phyloP scores from a whole-genome alignment of 306 rosid species.

The Trifolium pratense region DNA sequence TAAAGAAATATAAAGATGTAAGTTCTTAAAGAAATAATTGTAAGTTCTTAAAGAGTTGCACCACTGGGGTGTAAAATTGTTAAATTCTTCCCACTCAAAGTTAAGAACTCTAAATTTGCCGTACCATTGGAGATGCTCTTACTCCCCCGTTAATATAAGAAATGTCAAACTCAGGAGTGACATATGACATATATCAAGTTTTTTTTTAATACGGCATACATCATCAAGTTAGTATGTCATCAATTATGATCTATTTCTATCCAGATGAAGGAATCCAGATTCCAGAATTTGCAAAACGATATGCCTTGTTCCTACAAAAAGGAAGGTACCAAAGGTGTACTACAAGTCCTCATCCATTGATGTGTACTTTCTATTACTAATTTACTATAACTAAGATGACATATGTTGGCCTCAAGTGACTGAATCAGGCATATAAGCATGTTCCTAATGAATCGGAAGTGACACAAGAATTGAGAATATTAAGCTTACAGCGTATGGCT shows the following conservation, averaged over 20 bases:
- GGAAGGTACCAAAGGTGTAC: slow-evolving; percentile 5
- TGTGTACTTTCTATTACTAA: background rate
- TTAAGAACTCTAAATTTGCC: background rate
- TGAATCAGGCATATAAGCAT: background rate
- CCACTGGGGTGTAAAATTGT: background rate
- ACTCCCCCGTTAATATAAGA: background rate
- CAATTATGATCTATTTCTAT: slow-evolving; percentile 17
- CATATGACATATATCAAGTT: background rate
- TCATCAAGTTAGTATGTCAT: slow-evolving; percentile 13
- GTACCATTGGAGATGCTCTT: background rate
- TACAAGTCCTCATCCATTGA: slow-evolving; percentile 11
- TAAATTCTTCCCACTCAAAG: background rate
- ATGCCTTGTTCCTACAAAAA: slow-evolving; percentile 11
- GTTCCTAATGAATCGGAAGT: slow-evolving; percentile 14
- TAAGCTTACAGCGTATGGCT: background rate
- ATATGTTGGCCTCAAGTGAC: slow-evolving; percentile 6
- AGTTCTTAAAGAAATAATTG: too few relatives aligned
- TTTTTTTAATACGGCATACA: background rate
- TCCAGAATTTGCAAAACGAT: slow-evolving; percentile 31
- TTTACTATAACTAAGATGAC: slow-evolving; percentile 13
- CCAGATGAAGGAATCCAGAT: slow-evolving; percentile 26
- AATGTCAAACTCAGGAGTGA: slow-evolving; percentile 24
- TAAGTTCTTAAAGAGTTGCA: background rate
- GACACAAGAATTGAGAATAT: slow-evolving; percentile 9
- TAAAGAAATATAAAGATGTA: background rate